Conservation (phyloP, 495 filamentous ascomycete genomes). For the Podospora bellae-mahoneyi region DNA sequence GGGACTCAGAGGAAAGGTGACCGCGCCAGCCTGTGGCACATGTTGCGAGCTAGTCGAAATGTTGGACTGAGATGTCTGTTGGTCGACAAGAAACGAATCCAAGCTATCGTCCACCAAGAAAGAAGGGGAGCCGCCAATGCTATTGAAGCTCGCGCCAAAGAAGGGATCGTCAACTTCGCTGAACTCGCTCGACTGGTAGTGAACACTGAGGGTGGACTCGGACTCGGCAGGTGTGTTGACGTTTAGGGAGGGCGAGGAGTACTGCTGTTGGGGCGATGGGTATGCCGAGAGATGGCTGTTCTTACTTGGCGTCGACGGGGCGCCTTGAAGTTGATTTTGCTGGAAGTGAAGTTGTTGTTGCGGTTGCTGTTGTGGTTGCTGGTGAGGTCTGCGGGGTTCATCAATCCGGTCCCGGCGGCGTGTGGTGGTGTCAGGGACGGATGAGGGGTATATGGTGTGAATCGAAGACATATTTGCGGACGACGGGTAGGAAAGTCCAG, state of each 20-base stretch:
- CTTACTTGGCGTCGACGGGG: conserved; percentile 24
- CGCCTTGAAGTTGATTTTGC: not conserved
- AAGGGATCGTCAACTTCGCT: conserved; percentile 44
- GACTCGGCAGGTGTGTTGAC: conserved; percentile 45
- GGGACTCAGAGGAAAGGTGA: conserved; percentile 33
- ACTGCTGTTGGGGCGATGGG: conserved; percentile 37
- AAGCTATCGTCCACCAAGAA: conserved; percentile 34
- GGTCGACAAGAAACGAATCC: conserved; percentile 12
- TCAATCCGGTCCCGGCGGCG: conserved; percentile 24
- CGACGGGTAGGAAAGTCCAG: conserved; percentile 16
- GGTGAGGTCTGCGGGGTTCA: conserved; percentile 28
- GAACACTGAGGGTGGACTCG: conserved; percentile 36
- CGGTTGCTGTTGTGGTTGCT: conserved; percentile 15
- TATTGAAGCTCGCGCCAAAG: conserved; percentile 39
- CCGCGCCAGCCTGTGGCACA: conserved; percentile 14
- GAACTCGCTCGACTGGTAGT: conserved; percentile 43
- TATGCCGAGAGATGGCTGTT: conserved; percentile 38
- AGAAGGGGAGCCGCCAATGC: conserved; percentile 31
- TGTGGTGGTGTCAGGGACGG: conserved; percentile 26
- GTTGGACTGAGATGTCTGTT: conserved; percentile 16
- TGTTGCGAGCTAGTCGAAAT: conserved; percentile 10
- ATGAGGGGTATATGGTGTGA: conserved; percentile 30
- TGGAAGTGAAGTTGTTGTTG: not conserved
- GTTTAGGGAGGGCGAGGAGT: conserved; percentile 39
- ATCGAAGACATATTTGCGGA: conserved; percentile 34